Percentiles rank a stretch among this genome's conserved stretches.
phyloP scores from a whole-genome alignment of 352 stramenopile genomes.

The Thalassiosira ordinaria region DNA sequence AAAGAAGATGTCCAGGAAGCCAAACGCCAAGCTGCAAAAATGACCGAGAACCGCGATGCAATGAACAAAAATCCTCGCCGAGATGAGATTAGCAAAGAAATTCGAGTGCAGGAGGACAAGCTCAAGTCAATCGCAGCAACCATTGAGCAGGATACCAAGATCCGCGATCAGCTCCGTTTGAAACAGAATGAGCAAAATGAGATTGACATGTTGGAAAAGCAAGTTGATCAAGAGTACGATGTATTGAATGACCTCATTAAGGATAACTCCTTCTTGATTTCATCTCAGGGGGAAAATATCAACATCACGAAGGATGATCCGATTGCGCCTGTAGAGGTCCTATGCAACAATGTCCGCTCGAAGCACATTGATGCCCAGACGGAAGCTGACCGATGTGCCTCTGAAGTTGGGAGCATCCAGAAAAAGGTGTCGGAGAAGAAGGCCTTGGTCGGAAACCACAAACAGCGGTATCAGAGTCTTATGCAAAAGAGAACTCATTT shows the following conservation, averaged over 20 bases:
- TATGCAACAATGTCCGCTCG: slow-evolving; percentile 45
- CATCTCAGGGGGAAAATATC: slow-evolving; percentile 35
- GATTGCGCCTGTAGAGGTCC: slow-evolving; percentile 45
- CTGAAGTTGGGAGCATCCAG: slow-evolving; percentile 29
- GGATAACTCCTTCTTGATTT: slow-evolving; percentile 57
- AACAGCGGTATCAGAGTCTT: slow-evolving; percentile 24
- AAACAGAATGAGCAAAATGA: slow-evolving; percentile 66
- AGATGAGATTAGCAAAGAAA: slow-evolving; percentile 74
- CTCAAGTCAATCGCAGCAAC: slow-evolving; percentile 63
- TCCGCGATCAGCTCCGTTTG: slow-evolving; percentile 63
- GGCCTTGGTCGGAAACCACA: slow-evolving; percentile 35
- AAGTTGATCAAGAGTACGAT: slow-evolving; percentile 68
- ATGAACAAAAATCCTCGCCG: slow-evolving; percentile 46
- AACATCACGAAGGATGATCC: slow-evolving; percentile 44
- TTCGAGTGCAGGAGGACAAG: slow-evolving; percentile 69
- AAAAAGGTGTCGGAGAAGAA: slow-evolving; percentile 55
- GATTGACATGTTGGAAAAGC: slow-evolving; percentile 70
- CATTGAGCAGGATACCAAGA: slow-evolving; percentile 74
- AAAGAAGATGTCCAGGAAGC: slow-evolving; percentile 70
- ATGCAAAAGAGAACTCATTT: slow-evolving; percentile 34
- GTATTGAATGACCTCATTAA: slow-evolving; percentile 58
- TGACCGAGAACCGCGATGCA: slow-evolving; percentile 44
- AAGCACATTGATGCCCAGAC: slow-evolving; percentile 38
- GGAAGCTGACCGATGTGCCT: slow-evolving; percentile 38
- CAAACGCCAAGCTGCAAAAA: slow-evolving; percentile 38